Conservation (phyloP, 106 monocot genomes). For the Dactylorhiza incarnata region DNA sequence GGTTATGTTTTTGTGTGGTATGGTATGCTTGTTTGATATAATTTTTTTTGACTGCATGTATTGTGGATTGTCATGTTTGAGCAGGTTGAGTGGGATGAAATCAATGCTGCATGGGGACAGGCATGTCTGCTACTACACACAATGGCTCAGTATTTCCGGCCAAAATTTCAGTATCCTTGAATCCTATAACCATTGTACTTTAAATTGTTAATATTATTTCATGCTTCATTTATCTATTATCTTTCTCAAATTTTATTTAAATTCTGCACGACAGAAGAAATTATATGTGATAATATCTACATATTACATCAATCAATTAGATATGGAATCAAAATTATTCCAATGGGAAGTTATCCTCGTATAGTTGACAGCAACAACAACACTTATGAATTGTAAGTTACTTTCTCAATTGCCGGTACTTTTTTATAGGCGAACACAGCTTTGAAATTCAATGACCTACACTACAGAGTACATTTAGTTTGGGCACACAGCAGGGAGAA, state of each 20-base stretch:
- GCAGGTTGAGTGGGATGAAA: conserved; percentile 99
- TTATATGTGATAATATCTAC: not conserved
- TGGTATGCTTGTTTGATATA: not conserved
- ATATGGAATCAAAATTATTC: conserved; percentile 88
- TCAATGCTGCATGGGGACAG: conserved; percentile 99
- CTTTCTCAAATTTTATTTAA: not conserved
- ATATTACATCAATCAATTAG: conserved; percentile 26
- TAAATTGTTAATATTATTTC: not conserved
- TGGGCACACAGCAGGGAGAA: not conserved
- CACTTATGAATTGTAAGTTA: conserved; percentile 82
- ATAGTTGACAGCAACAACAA: conserved; percentile 72
- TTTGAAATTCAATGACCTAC: not conserved
- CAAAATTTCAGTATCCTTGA: conserved; percentile 89
- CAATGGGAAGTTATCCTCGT: conserved; percentile 97
- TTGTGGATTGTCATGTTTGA: not conserved
- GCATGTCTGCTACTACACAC: conserved; percentile 88
- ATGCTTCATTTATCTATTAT: not conserved
- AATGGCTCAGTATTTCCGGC: conserved; percentile 80
- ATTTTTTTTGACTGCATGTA: not conserved
- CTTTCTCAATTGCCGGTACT: not conserved
- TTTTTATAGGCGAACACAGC: not conserved
- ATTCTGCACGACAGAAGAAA: not conserved
- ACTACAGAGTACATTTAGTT: not conserved
- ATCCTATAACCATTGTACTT: not conserved
- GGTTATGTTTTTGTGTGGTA: not conserved